phyloP scores from a whole-genome alignment of 495 filamentous ascomycete genomes.

The Aspergillus funiculosus region DNA sequence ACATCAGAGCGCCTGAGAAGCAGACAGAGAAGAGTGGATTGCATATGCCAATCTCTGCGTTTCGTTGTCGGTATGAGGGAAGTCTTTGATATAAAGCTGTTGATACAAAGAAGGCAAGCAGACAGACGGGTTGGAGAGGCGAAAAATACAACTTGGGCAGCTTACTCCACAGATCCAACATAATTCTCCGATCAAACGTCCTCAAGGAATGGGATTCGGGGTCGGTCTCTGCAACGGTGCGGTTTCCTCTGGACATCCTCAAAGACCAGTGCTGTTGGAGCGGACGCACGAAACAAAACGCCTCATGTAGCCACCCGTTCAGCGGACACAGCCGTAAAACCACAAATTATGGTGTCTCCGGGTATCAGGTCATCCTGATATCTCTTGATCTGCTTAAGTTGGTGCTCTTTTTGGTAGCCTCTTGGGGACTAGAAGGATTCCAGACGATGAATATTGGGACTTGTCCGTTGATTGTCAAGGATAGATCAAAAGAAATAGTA shows the following conservation, averaged over 20 bases:
- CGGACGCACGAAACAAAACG: conserved; percentile 13
- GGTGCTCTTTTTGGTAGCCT: conserved; percentile 3
- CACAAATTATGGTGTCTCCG: conserved; percentile 4
- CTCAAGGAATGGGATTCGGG: conserved; percentile 1
- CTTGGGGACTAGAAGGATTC: background rate
- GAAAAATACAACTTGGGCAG: no score
- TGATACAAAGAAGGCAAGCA: background rate
- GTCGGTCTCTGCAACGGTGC: conserved; percentile 11
- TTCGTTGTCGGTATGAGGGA: background rate
- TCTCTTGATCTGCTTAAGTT: background rate
- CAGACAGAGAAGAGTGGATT: conserved; percentile 1
- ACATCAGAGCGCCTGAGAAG: no score
- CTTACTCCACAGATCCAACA: conserved; percentile 2
- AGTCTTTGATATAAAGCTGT: conserved; percentile 4
- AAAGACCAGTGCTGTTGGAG: background rate
- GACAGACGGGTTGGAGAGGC: background rate
- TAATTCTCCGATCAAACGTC: conserved; percentile 15
- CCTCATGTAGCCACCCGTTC: conserved; percentile 21
- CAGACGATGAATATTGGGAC: conserved; percentile 7
- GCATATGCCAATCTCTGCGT: conserved; percentile 14
- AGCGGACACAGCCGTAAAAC: conserved; percentile 8
- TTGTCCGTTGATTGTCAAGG: conserved; percentile 11
- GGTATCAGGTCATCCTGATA: conserved; percentile 1
- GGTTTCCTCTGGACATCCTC: background rate
- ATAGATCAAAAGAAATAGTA: conserved; percentile 4